Evolutionary conservation across 2,329 filamentous ascomycete genomes (phyloP), one percentile per base, ranked within the genome.

Genomic region (Phoma sp.): DNA sequence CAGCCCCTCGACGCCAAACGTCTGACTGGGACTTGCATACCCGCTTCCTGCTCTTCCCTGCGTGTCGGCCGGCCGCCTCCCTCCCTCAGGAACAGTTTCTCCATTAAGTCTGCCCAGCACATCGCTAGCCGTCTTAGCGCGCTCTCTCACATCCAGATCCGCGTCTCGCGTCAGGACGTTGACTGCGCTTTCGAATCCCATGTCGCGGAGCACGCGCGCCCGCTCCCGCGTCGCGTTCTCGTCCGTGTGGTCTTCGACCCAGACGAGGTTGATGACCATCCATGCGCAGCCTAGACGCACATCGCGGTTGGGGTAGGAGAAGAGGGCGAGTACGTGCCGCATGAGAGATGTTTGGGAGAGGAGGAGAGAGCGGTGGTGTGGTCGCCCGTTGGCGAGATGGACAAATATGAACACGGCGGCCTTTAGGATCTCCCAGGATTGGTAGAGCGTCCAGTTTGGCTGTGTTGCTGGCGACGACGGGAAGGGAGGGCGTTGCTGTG

Each of bases 251-350:
- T 94, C 88, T 58, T 97, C 93, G 58, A 88, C 83, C 81, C 89
- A 96, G 0, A 91, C 90, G 38, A 99, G 82, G 71, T 97, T 97
- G 71, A 88, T 90, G 39, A 96, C 83, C 38, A 96, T 82, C 83
- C 93, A 94, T 61, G 91, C 92, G 64, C 95, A 86, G 40, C 88
- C 88, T 19, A 88, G 83, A 6, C 94, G 87, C 6, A 99, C 88
- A 37, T 89, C 85, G 40, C 85, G 84, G 69, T 90, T 86, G 38
- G 85, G 84, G 74, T 92, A 91, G 40, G 80, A 84, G 65, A 95
- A 90, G 51, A 96, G 87, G 15, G 85, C 85, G 8, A 88, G 83
- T 41, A 96, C 80, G 43, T 89, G 84, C 65, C 84, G 86, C 56
- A 98, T 81, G 4, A 98, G 80, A 12, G 89, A 84, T 2, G 85